phyloP scores from a whole-genome alignment of 192 early-diverging fungal species.

The Coemansia sp. region DNA sequence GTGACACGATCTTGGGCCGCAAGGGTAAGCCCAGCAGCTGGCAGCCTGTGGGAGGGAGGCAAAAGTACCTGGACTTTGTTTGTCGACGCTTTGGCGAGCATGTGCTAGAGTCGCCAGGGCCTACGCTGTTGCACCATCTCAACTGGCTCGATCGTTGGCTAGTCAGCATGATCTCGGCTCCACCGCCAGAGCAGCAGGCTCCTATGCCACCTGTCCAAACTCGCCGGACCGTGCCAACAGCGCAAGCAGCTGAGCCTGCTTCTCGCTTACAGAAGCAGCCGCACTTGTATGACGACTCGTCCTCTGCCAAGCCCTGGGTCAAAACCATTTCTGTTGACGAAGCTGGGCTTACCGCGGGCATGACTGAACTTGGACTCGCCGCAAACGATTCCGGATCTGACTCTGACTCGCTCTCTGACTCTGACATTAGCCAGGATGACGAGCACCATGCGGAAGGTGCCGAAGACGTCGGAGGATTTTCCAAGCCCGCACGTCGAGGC shows the following conservation, averaged over 20 bases:
- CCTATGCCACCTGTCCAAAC: background rate
- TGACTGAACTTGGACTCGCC: background rate
- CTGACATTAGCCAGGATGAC: conserved; percentile 13
- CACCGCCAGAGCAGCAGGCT: conserved; percentile 15
- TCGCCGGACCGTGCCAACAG: background rate
- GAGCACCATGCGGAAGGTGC: conserved; percentile 8
- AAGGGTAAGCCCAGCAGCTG: conserved; percentile 43
- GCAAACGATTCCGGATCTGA: conserved; percentile 13
- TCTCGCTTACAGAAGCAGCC: background rate
- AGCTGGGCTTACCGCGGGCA: conserved; percentile 22
- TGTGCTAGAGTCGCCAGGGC: conserved; percentile 26
- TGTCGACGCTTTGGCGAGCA: conserved; percentile 27
- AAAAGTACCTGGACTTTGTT: conserved; percentile 29
- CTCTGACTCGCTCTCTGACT: background rate
- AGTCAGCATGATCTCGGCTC: conserved; percentile 22
- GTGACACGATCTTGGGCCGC: conserved; percentile 33
- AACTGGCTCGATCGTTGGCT: conserved; percentile 62
- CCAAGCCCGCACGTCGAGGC: conserved; percentile 65
- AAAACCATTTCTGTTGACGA: conserved; percentile 33
- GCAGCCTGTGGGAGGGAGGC: conserved; percentile 25
- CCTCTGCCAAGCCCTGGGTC: conserved; percentile 37
- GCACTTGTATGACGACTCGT: background rate
- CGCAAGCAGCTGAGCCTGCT: background rate
- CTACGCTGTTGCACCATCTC: conserved; percentile 50
- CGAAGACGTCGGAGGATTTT: conserved; percentile 18